phyloP scores from a whole-genome alignment of 106 monocot genomes.

The Platanthera guangdongensis region DNA sequence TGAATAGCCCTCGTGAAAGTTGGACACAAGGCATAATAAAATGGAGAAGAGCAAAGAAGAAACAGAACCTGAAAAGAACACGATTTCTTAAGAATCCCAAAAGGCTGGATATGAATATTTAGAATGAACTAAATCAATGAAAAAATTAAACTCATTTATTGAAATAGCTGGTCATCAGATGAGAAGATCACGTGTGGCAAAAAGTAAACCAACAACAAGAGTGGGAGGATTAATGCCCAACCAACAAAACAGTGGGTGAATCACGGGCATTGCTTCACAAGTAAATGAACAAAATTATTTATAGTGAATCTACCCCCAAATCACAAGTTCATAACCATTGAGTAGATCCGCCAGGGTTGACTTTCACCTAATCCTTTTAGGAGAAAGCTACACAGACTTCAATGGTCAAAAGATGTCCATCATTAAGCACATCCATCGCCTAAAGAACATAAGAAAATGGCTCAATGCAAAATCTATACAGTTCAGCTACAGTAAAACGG shows the following conservation, averaged over 20 bases:
- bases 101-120: not conserved
- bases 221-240: constrained; percentile 34
- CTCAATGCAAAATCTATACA: not conserved
- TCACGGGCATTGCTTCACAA: constrained; percentile 30
- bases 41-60: not conserved
- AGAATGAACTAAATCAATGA: not conserved
- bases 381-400: not conserved
- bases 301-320: not conserved
- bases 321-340: not conserved
- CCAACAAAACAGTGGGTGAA: constrained; percentile 22
- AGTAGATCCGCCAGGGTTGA: not conserved
- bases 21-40: not conserved
- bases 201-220: constrained; percentile 20
- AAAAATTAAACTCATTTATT: not conserved
- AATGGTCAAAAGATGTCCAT: not conserved
- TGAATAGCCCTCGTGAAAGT: not conserved
- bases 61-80: not conserved
- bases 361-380: not conserved
- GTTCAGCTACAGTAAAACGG: not conserved
- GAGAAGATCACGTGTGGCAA: constrained; percentile 12
- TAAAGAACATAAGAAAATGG: not conserved
- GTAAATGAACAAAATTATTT: not conserved
- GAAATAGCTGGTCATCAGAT: not conserved
- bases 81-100: not conserved
- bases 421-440: not conserved